phyloP scores from a whole-genome alignment of 495 filamentous ascomycete genomes.

The Thermochaetoides thermophila region DNA sequence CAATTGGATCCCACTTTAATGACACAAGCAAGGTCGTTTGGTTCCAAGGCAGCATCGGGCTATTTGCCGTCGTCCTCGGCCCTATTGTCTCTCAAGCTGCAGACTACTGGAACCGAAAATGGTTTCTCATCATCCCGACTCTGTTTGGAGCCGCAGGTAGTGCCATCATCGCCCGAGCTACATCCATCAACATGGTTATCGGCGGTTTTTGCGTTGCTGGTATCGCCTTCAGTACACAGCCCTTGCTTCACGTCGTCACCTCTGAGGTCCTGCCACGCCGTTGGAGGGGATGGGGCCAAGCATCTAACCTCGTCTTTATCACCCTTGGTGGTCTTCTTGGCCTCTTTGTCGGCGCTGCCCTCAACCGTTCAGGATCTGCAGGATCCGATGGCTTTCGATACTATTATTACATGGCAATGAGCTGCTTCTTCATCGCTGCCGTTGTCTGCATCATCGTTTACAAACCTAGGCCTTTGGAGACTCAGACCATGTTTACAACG shows the following conservation, averaged over 20 bases:
- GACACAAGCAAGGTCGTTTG: constrained; percentile 10
- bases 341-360: constrained; percentile 13
- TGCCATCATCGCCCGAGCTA: constrained; percentile 19
- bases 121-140: constrained; percentile 20
- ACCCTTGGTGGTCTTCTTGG: constrained; percentile 9
- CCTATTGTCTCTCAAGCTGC: constrained; percentile 22
- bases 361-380: constrained; percentile 11
- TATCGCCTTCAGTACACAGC: constrained; percentile 19
- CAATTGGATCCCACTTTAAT: constrained; percentile 11
- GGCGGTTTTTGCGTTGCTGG: constrained; percentile 17
- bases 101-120: constrained; percentile 26
- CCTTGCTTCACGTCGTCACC: constrained; percentile 20
- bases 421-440: constrained; percentile 8
- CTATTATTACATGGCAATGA: constrained; percentile 18
- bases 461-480: constrained; percentile 10
- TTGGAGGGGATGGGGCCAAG: constrained; percentile 18
- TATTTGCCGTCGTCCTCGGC: constrained; percentile 18
- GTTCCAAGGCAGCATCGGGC: constrained; percentile 16
- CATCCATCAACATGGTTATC: constrained; percentile 18
- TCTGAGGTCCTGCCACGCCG: constrained; percentile 21
- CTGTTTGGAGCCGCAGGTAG: constrained; percentile 16
- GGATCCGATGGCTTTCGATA: constrained; percentile 15
- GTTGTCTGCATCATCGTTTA: constrained; percentile 12
- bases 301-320: constrained; percentile 12
- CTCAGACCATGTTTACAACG: constrained; percentile 7